A percentile compares a stretch with the other conserved stretches of the same genome.
phyloP scores from a whole-genome alignment of 768 basidiomycete genomes.

The Ramaria sp. region DNA sequence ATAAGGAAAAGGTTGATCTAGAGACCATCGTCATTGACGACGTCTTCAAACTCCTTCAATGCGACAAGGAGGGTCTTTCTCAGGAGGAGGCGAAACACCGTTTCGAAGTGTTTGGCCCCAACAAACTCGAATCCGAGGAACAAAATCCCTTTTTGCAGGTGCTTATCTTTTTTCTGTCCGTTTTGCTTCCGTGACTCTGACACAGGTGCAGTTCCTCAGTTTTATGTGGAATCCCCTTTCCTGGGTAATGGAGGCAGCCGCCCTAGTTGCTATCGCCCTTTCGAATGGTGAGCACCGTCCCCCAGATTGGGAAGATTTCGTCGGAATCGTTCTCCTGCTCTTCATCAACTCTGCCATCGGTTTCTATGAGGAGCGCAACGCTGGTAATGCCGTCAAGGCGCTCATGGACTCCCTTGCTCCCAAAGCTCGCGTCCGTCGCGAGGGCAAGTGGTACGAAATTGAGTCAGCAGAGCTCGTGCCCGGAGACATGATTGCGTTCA shows the following conservation, averaged over 20 bases:
- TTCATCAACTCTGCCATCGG: constrained; percentile 95
- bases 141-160: constrained; percentile 88
- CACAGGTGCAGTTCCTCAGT: constrained; percentile 54
- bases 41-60: constrained; percentile 93
- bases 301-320: constrained; percentile 96
- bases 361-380: constrained; percentile 96
- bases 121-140: constrained; percentile 86
- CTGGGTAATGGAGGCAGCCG: constrained; percentile 99
- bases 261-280: constrained; percentile 87
- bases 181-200: background rate
- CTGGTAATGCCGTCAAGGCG: constrained; percentile 98
- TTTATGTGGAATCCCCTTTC: constrained; percentile 99
- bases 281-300: constrained; percentile 83
- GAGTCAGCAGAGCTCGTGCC: constrained; percentile 87
- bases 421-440: constrained; percentile 90
- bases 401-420: constrained; percentile 99
- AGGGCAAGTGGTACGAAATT: constrained; percentile 78
- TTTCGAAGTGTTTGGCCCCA: constrained; percentile 89
- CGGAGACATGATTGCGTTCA: constrained; percentile 95
- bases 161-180: constrained; percentile 7
- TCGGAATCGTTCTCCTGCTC: constrained; percentile 86
- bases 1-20: constrained; percentile 98
- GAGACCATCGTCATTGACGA: constrained; percentile 96
- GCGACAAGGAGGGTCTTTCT: constrained; percentile 69
- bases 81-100: constrained; percentile 71